Base-by-base conservation (phyloP, 495 filamentous ascomycete genomes). In the Penicillium soppii region DNA sequence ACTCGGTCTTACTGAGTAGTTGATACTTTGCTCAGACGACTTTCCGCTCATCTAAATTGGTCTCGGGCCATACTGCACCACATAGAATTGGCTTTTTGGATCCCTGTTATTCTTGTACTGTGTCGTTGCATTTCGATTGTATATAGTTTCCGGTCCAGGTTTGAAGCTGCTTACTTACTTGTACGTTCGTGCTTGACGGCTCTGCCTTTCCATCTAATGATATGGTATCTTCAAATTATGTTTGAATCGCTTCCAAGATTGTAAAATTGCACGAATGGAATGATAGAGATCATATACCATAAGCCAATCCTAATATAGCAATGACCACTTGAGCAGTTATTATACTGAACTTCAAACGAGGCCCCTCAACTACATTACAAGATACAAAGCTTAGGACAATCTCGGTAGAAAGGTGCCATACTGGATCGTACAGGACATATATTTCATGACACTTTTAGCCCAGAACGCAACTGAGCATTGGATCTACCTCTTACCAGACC, bases 1-100 rank as follows among this genome's bases (percentile, higher is more conserved):
- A 8, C 61, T 78, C 5, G 74, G 74, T 6, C 36, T 75, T 19
- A 54, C 49, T 20, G 62, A 61, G 44, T 68, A 58, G 49, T 40
- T 25, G 13, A 12, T 23, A 12, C 8, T 1, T 29, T 33, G 21
- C 21, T 19, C 15, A 20, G 17, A 33, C 20, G 9, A 15, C 15
- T 29, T 22, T 35, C 27, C 9, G n/a, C 22, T 29, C 20, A 8
- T 29, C 22, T 39, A 33, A 49, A 29, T 21, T 33, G 22, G 2
- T 19, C 23, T 15, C 32, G 19, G 30, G 20, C 15, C 30, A 21
- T 27, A 26, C 30, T 56, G 21, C 29, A 22, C 12, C 41, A 53
- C 44, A 61, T 61, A 64, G 61, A 63, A 58, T 61, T 52, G 39
- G 32, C 37, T 60, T 53, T 47, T 25, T 52, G 49, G 27, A 44